A percentile compares a stretch with the other conserved stretches of the same genome.
phyloP scores from a whole-genome alignment of 176 grass and related monocot genomes.

The Neostapfia colusana region DNA sequence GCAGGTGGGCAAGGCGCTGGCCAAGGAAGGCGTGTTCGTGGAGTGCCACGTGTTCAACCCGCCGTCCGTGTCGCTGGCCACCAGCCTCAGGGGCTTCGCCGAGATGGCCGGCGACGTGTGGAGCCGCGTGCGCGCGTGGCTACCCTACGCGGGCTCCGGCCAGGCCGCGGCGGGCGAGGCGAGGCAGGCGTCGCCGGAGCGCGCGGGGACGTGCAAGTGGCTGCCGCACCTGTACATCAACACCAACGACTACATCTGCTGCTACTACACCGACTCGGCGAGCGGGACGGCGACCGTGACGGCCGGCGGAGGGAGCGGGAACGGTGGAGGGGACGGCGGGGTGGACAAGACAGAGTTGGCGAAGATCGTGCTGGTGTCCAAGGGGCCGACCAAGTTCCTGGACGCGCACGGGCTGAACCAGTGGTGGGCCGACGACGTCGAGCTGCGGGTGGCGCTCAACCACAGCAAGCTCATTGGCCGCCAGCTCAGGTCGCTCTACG shows the following conservation, averaged over 20 bases:
- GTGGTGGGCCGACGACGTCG: slow-evolving; percentile 85
- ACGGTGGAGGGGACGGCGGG: slow-evolving; percentile 6
- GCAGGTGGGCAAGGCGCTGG: slow-evolving; percentile 80
- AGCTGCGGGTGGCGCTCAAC: slow-evolving; percentile 66
- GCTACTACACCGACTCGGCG: slow-evolving; percentile 67
- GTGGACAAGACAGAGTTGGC: slow-evolving; percentile 21
- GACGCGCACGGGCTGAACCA: slow-evolving; percentile 77
- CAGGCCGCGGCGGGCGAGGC: not conserved
- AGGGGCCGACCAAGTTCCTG: slow-evolving; percentile 77
- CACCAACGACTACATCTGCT: slow-evolving; percentile 88
- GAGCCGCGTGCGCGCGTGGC: slow-evolving; percentile 48
- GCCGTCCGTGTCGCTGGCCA: slow-evolving; percentile 80
- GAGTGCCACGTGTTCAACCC: slow-evolving; percentile 96
- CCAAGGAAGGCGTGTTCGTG: slow-evolving; percentile 72
- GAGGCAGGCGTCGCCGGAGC: not conserved
- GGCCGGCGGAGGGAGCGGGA: not conserved
- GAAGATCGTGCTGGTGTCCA: slow-evolving; percentile 64
- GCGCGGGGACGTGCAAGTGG: slow-evolving; percentile 53
- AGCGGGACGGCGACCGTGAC: slow-evolving; percentile 54
- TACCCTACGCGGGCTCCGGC: slow-evolving; percentile 44
- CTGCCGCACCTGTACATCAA: slow-evolving; percentile 84
- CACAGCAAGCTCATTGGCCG: slow-evolving; percentile 76
- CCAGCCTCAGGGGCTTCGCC: slow-evolving; percentile 56
- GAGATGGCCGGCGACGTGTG: slow-evolving; percentile 68
- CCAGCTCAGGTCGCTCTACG: slow-evolving; percentile 80